These are phyloP conservation scores for Aureobasidium pullulans DNA, from an alignment of 2,329 filamentous ascomycete genomes.

Conservation along the genomic window DNA sequence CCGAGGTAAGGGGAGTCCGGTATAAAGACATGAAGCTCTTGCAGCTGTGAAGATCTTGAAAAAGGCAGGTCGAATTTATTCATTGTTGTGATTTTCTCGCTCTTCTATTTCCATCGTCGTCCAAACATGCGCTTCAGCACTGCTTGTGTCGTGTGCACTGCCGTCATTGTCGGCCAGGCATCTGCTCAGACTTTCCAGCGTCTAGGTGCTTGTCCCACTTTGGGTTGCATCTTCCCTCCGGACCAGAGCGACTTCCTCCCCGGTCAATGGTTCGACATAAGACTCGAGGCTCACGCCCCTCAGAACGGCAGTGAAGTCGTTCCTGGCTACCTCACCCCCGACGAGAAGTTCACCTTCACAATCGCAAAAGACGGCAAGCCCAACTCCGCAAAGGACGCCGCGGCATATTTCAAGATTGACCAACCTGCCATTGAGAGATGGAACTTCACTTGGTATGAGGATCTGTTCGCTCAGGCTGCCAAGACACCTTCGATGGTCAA, in stretches of 20 bases:
- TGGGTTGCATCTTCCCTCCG: slow-evolving; percentile 50
- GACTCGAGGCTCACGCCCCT: slow-evolving; percentile 74
- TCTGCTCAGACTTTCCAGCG: slow-evolving; percentile 49
- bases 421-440: slow-evolving; percentile 72
- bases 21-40: neutral
- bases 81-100: neutral
- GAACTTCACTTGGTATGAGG: slow-evolving; percentile 79
- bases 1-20: neutral
- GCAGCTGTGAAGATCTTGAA: neutral
- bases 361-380: slow-evolving; percentile 56
- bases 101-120: neutral
- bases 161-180: neutral
- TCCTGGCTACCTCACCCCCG: slow-evolving; percentile 50
- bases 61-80: neutral
- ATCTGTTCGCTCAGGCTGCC: slow-evolving; percentile 69
- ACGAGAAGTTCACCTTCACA: slow-evolving; percentile 68
- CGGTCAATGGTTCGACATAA: slow-evolving; percentile 77
- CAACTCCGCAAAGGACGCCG: slow-evolving; percentile 42
- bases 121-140: slow-evolving; percentile 4
- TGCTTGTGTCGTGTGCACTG: slow-evolving; percentile 10
- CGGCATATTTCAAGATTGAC: slow-evolving; percentile 60
- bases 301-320: slow-evolving; percentile 76
- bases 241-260: slow-evolving; percentile 71
- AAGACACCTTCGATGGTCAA: slow-evolving; percentile 65
- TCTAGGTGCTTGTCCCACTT: slow-evolving; percentile 47